Conservation (phyloP, 192 early-diverging fungal species). For the Coemansia sp. region DNA sequence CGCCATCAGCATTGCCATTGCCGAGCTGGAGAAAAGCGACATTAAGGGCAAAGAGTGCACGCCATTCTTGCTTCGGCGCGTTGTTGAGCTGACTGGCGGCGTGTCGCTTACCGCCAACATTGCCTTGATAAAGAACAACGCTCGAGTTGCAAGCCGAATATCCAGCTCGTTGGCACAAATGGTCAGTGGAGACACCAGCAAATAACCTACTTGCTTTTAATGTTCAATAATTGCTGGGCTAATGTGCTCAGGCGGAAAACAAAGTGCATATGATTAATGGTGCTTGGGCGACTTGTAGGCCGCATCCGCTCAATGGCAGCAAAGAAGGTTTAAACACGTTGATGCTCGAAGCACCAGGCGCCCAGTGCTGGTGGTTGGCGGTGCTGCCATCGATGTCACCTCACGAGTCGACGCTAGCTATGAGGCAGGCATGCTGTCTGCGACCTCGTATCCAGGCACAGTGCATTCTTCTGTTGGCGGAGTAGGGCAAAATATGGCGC, state of each 20-base stretch:
- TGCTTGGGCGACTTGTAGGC: background rate
- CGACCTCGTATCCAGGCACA: conserved; percentile 71
- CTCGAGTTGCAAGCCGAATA: conserved; percentile 73
- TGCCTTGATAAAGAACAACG: conserved; percentile 90
- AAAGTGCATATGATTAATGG: too few species aligned
- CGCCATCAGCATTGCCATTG: conserved; percentile 67
- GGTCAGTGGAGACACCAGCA: conserved; percentile 4
- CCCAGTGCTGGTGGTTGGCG: conserved; percentile 80
- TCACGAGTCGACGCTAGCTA: conserved; percentile 3
- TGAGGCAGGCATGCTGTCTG: conserved; percentile 6
- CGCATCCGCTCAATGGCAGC: background rate
- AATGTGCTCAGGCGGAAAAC: background rate
- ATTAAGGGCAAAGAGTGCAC: conserved; percentile 86
- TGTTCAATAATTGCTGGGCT: background rate
- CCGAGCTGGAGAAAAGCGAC: conserved; percentile 60
- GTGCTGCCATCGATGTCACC: conserved; percentile 79
- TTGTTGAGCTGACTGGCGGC: conserved; percentile 79
- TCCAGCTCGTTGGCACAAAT: conserved; percentile 50
- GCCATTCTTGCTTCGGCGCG: conserved; percentile 85
- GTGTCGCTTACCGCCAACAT: conserved; percentile 67
- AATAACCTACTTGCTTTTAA: background rate
- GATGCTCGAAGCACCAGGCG: background rate
- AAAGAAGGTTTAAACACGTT: background rate
- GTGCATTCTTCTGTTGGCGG: conserved; percentile 72
- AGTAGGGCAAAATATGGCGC: conserved; percentile 89